These are phyloP conservation scores for Dacryopinax spathularia DNA, from an alignment of 768 basidiomycete genomes.

Conservation along the genomic window DNA sequence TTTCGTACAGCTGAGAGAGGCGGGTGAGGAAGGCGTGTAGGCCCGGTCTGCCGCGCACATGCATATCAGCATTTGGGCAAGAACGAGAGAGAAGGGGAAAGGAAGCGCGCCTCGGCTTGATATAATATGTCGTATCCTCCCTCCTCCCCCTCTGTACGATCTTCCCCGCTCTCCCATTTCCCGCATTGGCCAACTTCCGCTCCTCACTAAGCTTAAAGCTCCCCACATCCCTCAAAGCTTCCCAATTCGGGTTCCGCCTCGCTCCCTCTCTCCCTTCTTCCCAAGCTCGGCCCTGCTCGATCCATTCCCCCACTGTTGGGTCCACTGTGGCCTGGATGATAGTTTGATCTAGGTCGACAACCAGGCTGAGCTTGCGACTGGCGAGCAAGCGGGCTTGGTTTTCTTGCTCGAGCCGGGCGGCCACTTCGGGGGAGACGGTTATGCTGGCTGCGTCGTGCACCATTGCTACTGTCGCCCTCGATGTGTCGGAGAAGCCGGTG, in stretches of 20 bases:
- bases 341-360: constrained; percentile 97
- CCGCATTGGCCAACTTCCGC: constrained; percentile 27
- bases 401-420: constrained; percentile 72
- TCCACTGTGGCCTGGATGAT: constrained; percentile 98
- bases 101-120: constrained; percentile 74
- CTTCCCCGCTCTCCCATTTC: constrained; percentile 43
- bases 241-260: constrained; percentile 83
- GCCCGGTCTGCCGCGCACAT: constrained; percentile 46
- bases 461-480: constrained; percentile 83
- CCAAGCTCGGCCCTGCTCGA: constrained; percentile 70
- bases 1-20: constrained; percentile 72
- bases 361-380: constrained; percentile 71
- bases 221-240: constrained; percentile 77
- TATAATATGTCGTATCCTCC: constrained; percentile 89
- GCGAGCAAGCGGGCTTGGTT: constrained; percentile 65
- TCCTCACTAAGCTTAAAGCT: constrained; percentile 82
- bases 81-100: neutral
- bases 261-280: constrained; percentile 31
- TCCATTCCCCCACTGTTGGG: constrained; percentile 97
- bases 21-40: constrained; percentile 60
- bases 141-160: constrained; percentile 29
- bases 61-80: constrained; percentile 9
- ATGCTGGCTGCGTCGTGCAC: constrained; percentile 85
- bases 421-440: constrained; percentile 84
- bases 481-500: constrained; percentile 72